Evolutionary conservation across 768 basidiomycete genomes (phyloP), one percentile per base, ranked within the genome.

Genomic region (Mycena indigotica): DNA sequence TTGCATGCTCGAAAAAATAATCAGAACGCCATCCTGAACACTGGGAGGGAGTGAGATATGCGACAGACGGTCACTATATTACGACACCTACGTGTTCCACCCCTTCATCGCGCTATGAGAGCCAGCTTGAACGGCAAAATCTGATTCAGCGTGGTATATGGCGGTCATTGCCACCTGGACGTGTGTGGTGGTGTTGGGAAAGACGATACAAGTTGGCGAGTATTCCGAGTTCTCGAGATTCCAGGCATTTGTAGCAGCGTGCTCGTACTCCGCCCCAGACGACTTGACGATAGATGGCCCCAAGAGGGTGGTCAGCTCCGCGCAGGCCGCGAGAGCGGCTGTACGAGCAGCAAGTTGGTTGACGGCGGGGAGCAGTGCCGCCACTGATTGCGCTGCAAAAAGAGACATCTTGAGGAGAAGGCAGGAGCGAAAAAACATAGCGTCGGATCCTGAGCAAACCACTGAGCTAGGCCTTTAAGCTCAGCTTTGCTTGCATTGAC

Each of bases 91-190:
- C 63, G 57, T 63, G 40, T 66, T 65, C 65, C 63, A 65, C 15
- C 64, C 64, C 17, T 58, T 53, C 67, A 69, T 69, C 25, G 65
- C 67, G 44, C 61, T 66, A 35, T 69, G 67, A 2, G 63, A 62
- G 2, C 67, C 67, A 5, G 66, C 60, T 40, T 63, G 66, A n/a
- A 69, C 65, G 13, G 66, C 63, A 46, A 65, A 69, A 13, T 59
- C 32, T 3, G 65, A 55, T 12, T 51, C n/a, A 19, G 55, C 49
- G 15, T 52, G 39, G 24, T 58, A 69, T 28, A 69, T 66, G 1
- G 63, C 59, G 30, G 52, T 56, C 67, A 69, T 69, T 2, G 66
- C 66, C 23, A 52, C 35, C 46, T 61, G 59, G 5, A 69, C 67
- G 51, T 69, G 40, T 2, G n/a, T 15, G 19, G 57, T 39, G 8